These are phyloP conservation scores for Xylaria sp. DNA, from an alignment of 2,329 filamentous ascomycete genomes.

Conservation along the genomic window DNA sequence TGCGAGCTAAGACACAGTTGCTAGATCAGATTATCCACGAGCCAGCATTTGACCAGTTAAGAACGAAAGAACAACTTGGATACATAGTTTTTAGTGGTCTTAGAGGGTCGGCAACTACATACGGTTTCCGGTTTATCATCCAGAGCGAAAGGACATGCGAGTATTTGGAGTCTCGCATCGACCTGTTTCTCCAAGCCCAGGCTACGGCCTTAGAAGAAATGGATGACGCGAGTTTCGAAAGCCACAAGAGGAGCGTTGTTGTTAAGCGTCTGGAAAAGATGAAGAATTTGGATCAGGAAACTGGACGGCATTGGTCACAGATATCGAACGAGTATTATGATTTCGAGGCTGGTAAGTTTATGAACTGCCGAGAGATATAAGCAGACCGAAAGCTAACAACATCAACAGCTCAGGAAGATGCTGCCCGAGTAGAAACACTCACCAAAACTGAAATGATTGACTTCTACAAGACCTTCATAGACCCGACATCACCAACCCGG, in stretches of 20 bases:
- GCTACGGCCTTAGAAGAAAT: conserved; percentile 76
- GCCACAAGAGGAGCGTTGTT: conserved; percentile 88
- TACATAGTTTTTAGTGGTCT: conserved; percentile 93
- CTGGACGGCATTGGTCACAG: conserved; percentile 83
- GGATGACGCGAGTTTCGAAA: conserved; percentile 86
- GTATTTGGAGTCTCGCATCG: conserved; percentile 88
- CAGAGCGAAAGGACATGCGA: conserved; percentile 89
- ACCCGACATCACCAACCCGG: conserved; percentile 75
- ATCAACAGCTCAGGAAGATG: conserved; percentile 76
- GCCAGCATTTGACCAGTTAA: conserved; percentile 91
- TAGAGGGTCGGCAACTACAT: conserved; percentile 77
- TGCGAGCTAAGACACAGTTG: conserved; percentile 81
- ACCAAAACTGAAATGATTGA: conserved; percentile 82
- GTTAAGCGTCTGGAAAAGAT: conserved; percentile 89
- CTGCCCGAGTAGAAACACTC: conserved; percentile 75
- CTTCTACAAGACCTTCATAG: conserved; percentile 82
- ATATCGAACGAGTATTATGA: conserved; percentile 89
- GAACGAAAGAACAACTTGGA: conserved; percentile 96
- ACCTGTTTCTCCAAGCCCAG: conserved; percentile 80
- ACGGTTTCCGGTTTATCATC: conserved; percentile 88
- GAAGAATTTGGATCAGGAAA: conserved; percentile 91
- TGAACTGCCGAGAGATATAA: neutral
- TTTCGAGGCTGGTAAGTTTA: conserved; percentile 79
- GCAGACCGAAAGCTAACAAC: conserved; percentile 36
- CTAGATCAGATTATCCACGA: conserved; percentile 93